phyloP scores from a whole-genome alignment of 495 filamentous ascomycete genomes.

The Beverwykella pulmonaria region DNA sequence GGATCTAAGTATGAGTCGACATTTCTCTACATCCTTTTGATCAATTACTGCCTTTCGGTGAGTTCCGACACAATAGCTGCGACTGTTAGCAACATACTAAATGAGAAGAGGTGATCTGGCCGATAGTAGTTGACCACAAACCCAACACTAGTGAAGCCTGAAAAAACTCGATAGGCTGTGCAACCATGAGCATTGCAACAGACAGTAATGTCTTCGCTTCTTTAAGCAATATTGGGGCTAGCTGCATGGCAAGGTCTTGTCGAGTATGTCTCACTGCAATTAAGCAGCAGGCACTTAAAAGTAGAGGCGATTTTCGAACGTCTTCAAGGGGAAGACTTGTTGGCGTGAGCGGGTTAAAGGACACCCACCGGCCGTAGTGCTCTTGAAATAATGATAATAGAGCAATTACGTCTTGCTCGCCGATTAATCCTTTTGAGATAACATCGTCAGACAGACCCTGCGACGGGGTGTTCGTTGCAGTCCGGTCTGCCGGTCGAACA shows the following conservation, averaged over 20 bases:
- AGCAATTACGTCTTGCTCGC: slow-evolving; percentile 27
- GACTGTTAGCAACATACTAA: slow-evolving; percentile 42
- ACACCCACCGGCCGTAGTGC: slow-evolving; percentile 53
- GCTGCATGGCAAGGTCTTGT: slow-evolving; percentile 44
- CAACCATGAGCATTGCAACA: slow-evolving; percentile 43
- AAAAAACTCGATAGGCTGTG: slow-evolving; percentile 53
- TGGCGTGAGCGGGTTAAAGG: slow-evolving; percentile 43
- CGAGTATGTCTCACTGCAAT: slow-evolving; percentile 53
- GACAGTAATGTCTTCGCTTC: slow-evolving; percentile 47
- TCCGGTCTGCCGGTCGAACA: slow-evolving; percentile 14
- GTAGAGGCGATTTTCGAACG: slow-evolving; percentile 47
- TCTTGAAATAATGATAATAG: slow-evolving; percentile 41
- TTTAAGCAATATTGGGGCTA: slow-evolving; percentile 50
- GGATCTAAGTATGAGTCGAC: slow-evolving; percentile 45
- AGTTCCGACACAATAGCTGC: slow-evolving; percentile 51
- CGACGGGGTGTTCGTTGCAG: slow-evolving; percentile 39
- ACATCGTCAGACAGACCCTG: slow-evolving; percentile 47
- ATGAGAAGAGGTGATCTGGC: slow-evolving; percentile 50
- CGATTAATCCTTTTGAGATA: slow-evolving; percentile 17
- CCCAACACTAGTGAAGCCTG: slow-evolving; percentile 51
- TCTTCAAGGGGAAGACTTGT: slow-evolving; percentile 38
- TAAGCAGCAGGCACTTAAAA: slow-evolving; percentile 50
- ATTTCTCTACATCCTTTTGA: slow-evolving; percentile 48
- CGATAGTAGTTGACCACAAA: slow-evolving; percentile 56
- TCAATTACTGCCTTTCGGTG: slow-evolving; percentile 48